These are phyloP conservation scores for Nakaseomyces sp. DNA, from an alignment of 1,139 yeast species.

Conservation along the genomic window DNA sequence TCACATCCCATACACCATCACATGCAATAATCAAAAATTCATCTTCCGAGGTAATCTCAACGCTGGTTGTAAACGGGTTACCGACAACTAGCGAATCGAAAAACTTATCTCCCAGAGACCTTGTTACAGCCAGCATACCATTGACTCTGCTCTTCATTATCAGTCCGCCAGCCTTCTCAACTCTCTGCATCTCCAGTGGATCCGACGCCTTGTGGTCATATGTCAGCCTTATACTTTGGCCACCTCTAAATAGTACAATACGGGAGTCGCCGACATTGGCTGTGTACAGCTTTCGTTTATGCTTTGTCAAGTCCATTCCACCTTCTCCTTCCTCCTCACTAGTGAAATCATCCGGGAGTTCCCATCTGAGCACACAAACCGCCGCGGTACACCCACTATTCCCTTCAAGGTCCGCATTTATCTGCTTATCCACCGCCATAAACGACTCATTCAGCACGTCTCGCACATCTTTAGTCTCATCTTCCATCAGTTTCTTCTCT, in stretches of 20 bases:
- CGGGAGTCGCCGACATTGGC: slow-evolving; percentile 96
- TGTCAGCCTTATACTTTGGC: slow-evolving; percentile 66
- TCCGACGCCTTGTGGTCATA: slow-evolving; percentile 96
- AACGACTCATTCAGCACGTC: slow-evolving; percentile 54
- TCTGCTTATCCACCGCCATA: slow-evolving; percentile 61
- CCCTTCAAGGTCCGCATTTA: slow-evolving; percentile 49
- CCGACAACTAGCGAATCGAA: slow-evolving; percentile 88
- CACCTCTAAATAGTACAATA: slow-evolving; percentile 65
- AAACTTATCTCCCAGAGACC: slow-evolving; percentile 91
- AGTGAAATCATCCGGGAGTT: slow-evolving; percentile 37
- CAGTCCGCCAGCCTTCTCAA: slow-evolving; percentile 73
- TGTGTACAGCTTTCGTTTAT: slow-evolving; percentile 71
- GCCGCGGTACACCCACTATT: slow-evolving; percentile 93
- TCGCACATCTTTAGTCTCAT: slow-evolving; percentile 42
- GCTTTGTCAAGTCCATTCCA: slow-evolving; percentile 31
- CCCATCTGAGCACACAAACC: slow-evolving; percentile 88
- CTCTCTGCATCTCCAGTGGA: slow-evolving; percentile 62
- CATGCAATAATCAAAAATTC: slow-evolving; percentile 81
- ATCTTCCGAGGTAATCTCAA: slow-evolving; percentile 55
- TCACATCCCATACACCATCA: slow-evolving; percentile 94
- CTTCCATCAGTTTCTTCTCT: slow-evolving; percentile 31
- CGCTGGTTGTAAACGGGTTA: slow-evolving; percentile 84
- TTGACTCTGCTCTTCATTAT: slow-evolving; percentile 87
- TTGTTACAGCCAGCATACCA: slow-evolving; percentile 89
- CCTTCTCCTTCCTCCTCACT: slow-evolving; percentile 14